Evolutionary conservation across 768 basidiomycete species (phyloP).

Genomic region (Tephrocybe rancida): DNA sequence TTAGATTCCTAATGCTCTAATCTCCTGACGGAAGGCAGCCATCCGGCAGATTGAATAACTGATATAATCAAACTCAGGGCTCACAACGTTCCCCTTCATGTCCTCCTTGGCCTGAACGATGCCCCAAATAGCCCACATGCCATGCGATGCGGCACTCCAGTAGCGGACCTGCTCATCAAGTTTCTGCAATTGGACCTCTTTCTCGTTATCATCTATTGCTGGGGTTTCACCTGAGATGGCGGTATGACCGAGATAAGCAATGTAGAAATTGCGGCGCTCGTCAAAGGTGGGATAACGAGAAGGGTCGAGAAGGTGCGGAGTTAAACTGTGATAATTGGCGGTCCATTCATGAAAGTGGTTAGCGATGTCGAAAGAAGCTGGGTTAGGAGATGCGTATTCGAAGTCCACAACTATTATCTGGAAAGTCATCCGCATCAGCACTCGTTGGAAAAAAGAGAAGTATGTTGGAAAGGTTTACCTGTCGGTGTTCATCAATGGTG

Average conservation of each 20-base stretch:
- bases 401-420: constrained; percentile 97
- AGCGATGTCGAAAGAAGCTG: constrained; percentile 93
- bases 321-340: constrained; percentile 77
- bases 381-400: constrained; percentile 93
- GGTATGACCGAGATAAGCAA: constrained; percentile 72
- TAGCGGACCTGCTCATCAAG: constrained; percentile 79
- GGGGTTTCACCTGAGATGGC: constrained; percentile 34
- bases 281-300: constrained; percentile 70
- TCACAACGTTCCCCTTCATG: constrained; percentile 54
- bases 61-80: constrained; percentile 90
- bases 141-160: constrained; percentile 92
- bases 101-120: constrained; percentile 87
- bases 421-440: neutral
- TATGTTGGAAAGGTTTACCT: constrained; percentile 48
- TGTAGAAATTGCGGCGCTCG: constrained; percentile 84
- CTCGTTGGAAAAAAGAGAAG: constrained; percentile 6
- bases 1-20: constrained; percentile 46
- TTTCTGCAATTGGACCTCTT: constrained; percentile 49
- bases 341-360: constrained; percentile 99
- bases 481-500: constrained; percentile 71
- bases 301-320: constrained; percentile 66
- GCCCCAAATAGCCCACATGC: constrained; percentile 95
- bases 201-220: constrained; percentile 29
- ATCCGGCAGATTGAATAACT: constrained; percentile 75
- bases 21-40: constrained; percentile 60